phyloP scores from a whole-genome alignment of 1,284 basidiomycete species.

The Exsudoporus floridanus region DNA sequence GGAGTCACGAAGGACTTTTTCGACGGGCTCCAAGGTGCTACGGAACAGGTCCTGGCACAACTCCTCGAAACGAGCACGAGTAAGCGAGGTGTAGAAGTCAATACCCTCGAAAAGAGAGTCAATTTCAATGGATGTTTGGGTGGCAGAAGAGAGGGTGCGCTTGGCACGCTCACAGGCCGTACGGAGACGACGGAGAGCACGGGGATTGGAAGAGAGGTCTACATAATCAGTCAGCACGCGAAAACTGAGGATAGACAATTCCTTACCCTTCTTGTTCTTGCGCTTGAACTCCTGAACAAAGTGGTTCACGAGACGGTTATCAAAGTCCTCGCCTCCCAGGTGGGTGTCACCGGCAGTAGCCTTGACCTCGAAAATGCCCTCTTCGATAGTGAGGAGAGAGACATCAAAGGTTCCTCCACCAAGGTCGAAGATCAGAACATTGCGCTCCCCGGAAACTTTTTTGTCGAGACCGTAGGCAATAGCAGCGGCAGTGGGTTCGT shows the following conservation, averaged over 20 bases:
- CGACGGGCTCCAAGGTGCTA: slow-evolving; percentile 94
- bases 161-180: slow-evolving; percentile 99
- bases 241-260: not conserved
- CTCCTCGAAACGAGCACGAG: slow-evolving; percentile 99
- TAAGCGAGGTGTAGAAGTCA: slow-evolving; percentile 98
- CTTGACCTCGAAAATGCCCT: slow-evolving; percentile 99
- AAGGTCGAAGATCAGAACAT: slow-evolving; percentile 96
- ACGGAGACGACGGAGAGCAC: slow-evolving; percentile 95
- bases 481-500: slow-evolving; percentile 93
- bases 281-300: slow-evolving; percentile 99
- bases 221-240: slow-evolving; percentile 21
- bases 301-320: slow-evolving; percentile 98
- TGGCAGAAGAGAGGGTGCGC: slow-evolving; percentile 95
- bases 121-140: slow-evolving; percentile 97
- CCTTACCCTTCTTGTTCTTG: slow-evolving; percentile 92
- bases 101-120: slow-evolving; percentile 98
- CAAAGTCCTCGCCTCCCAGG: slow-evolving; percentile 98
- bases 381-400: slow-evolving; percentile 95
- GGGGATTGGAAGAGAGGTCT: slow-evolving; percentile 90
- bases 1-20: slow-evolving; percentile 97
- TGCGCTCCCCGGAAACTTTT: slow-evolving; percentile 84
- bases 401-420: slow-evolving; percentile 99
- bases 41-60: slow-evolving; percentile 98
- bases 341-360: slow-evolving; percentile 99
- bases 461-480: slow-evolving; percentile 95